phyloP scores from a whole-genome alignment of 192 early-diverging fungal species.

The Coemansia sp. region DNA sequence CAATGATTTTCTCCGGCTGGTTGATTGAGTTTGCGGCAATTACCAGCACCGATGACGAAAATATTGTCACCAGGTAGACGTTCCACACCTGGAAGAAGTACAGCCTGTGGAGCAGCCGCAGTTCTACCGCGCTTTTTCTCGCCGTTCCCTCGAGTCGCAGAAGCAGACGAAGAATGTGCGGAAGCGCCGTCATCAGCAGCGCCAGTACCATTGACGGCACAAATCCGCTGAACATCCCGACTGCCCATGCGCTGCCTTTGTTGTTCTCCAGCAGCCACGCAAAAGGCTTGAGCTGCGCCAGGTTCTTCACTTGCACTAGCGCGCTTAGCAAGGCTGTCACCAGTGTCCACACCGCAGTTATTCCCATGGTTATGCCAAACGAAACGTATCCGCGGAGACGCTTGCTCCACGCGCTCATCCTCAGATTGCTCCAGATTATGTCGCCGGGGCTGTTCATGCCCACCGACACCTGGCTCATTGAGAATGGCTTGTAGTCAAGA shows the following conservation, averaged over 20 bases:
- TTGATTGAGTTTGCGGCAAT: constrained; percentile 27
- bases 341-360: constrained; percentile 76
- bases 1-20: constrained; percentile 41
- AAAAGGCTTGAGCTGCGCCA: constrained; percentile 60
- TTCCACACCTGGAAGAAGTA: constrained; percentile 82
- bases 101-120: constrained; percentile 67
- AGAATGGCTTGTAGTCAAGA: constrained; percentile 60
- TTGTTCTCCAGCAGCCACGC: constrained; percentile 13
- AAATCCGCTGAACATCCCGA: constrained; percentile 71
- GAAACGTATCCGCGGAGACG: constrained; percentile 61
- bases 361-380: constrained; percentile 50
- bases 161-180: constrained; percentile 65
- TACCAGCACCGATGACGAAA: constrained; percentile 65
- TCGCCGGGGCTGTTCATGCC: constrained; percentile 67
- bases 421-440: constrained; percentile 82
- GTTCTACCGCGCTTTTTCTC: constrained; percentile 60
- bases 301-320: constrained; percentile 56
- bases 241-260: constrained; percentile 7
- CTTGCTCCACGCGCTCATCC: constrained; percentile 54
- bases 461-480: constrained; percentile 65
- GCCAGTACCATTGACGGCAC: constrained; percentile 73
- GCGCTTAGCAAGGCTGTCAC: constrained; percentile 63
- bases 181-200: constrained; percentile 69
- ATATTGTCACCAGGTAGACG: constrained; percentile 76
- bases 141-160: constrained; percentile 63